phyloP scores from a whole-genome alignment of 768 basidiomycete genomes.

The Pleurotus tuber-regium region DNA sequence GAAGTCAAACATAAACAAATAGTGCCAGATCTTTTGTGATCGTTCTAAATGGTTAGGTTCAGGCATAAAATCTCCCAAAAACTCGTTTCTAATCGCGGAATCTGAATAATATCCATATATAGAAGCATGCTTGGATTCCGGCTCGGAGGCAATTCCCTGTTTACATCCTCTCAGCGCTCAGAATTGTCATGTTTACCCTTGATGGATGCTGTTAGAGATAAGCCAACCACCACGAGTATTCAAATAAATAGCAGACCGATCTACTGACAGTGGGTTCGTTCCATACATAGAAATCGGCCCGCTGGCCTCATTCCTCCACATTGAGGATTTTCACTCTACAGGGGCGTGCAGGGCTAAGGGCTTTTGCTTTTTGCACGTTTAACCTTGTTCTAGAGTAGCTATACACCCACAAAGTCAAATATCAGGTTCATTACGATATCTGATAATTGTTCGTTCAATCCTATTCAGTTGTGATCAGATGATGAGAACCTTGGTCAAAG shows the following conservation, averaged over 20 bases:
- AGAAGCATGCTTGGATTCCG: not conserved
- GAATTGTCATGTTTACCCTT: too few relatives aligned
- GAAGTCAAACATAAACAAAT: not conserved
- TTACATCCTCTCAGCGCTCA: not conserved
- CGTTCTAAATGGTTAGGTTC: not conserved
- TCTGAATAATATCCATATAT: constrained; percentile 2
- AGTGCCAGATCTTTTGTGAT: not conserved
- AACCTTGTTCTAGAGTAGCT: too few relatives aligned
- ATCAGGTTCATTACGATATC: constrained; percentile 3
- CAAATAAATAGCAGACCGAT: too few relatives aligned
- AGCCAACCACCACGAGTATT: too few relatives aligned
- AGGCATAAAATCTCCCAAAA: not conserved
- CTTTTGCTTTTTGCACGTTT: too few relatives aligned
- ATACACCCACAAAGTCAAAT: constrained; percentile 6
- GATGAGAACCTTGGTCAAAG: too few relatives aligned
- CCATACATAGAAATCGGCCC: too few relatives aligned
- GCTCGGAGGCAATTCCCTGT: constrained; percentile 1
- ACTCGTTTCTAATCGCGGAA: not conserved
- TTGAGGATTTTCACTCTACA: not conserved
- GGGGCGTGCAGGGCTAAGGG: not conserved
- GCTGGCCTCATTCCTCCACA: not conserved
- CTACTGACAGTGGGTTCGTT: too few relatives aligned
- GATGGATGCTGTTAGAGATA: too few relatives aligned
- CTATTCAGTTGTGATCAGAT: too few relatives aligned
- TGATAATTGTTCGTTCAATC: not conserved